A percentile compares a stretch with the other conserved stretches of the same genome.
Conservation (phyloP, 129 eudicot genomes). For the Smallanthus sonchifolius region DNA sequence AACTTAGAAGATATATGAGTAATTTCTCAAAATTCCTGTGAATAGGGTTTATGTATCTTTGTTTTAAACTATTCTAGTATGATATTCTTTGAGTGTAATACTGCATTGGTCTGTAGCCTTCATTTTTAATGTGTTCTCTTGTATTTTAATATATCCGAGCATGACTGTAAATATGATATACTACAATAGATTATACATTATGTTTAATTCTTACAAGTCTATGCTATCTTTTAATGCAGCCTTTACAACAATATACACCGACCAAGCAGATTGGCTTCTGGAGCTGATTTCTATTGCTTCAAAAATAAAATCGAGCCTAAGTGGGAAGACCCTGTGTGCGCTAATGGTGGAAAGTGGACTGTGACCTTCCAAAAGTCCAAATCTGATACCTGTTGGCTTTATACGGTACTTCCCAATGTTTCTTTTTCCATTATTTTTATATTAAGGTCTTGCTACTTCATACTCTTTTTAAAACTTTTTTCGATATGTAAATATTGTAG, state of each 20-base stretch:
- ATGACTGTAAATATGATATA: background rate
- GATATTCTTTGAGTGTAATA: background rate
- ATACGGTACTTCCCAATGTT: slow-evolving; percentile 45
- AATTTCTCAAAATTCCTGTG: background rate
- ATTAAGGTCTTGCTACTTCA: background rate
- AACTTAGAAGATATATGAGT: background rate
- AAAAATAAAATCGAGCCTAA: slow-evolving; percentile 81
- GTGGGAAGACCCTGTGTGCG: slow-evolving; percentile 98
- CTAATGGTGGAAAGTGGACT: slow-evolving; percentile 98
- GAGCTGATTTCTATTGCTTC: slow-evolving; percentile 73
- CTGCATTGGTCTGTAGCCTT: background rate
- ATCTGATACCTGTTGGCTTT: slow-evolving; percentile 73
- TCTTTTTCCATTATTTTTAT: background rate
- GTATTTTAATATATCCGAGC: background rate
- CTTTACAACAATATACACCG: slow-evolving; percentile 77
- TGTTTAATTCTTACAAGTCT: background rate
- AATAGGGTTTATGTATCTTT: background rate
- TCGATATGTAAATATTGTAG: slow-evolving; percentile 26
- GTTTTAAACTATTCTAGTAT: background rate
- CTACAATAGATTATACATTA: background rate
- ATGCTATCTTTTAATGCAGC: slow-evolving; percentile 38
- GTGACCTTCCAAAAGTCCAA: slow-evolving; percentile 43
- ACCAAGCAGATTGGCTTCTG: slow-evolving; percentile 67
- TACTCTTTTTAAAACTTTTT: slow-evolving; percentile 1
- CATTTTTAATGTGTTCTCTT: background rate